phyloP scores from a whole-genome alignment of 208 protist species.

The Leishmania guyanensis region DNA sequence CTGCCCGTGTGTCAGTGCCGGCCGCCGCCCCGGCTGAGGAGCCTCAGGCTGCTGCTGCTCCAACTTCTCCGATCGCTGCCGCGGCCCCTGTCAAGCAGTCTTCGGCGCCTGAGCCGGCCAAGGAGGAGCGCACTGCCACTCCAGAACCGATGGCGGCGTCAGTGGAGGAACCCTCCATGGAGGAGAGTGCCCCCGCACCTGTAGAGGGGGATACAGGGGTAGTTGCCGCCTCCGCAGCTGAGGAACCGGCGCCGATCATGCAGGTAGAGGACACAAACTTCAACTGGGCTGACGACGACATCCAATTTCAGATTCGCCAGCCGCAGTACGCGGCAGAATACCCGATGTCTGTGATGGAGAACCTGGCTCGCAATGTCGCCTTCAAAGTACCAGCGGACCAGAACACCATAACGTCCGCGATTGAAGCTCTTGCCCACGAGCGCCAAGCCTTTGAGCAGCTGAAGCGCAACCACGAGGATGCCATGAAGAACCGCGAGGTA shows the following conservation, averaged over 20 bases:
- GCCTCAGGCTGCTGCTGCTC: constrained; percentile 6
- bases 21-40: constrained; percentile 9
- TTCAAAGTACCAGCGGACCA: constrained; percentile 59
- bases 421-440: constrained; percentile 47
- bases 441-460: constrained; percentile 49
- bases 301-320: constrained; percentile 65
- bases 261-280: constrained; percentile 48
- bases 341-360: constrained; percentile 62
- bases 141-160: constrained; percentile 8
- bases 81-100: constrained; percentile 24
- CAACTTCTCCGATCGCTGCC: neutral
- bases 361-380: constrained; percentile 45
- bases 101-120: constrained; percentile 11
- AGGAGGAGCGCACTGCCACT: constrained; percentile 10
- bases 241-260: constrained; percentile 16
- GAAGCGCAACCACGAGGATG: constrained; percentile 48
- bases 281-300: constrained; percentile 86
- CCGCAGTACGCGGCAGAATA: constrained; percentile 70
- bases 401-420: constrained; percentile 42
- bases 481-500: constrained; percentile 45
- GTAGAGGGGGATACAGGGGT: constrained; percentile 13
- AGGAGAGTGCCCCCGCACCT: neutral
- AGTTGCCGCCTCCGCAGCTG: constrained; percentile 18
- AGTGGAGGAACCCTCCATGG: neutral
- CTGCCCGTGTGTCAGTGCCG: constrained; percentile 8